Base-by-base conservation (phyloP, 768 basidiomycete species). In the Asterophora lycoperdoides region DNA sequence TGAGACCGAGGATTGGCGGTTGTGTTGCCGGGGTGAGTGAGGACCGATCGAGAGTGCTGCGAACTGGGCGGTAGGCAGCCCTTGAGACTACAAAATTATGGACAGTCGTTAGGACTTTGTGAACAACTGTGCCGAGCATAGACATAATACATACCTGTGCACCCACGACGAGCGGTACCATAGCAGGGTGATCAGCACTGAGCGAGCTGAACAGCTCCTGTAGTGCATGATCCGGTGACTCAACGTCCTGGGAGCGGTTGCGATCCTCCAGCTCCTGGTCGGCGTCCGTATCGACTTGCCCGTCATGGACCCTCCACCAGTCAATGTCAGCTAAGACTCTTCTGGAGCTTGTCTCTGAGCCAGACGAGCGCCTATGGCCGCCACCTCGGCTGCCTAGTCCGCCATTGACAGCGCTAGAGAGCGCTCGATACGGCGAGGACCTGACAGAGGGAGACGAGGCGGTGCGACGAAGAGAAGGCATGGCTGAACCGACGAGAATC, bases 291-390 rank as follows among this genome's bases (percentile, higher is more conserved):
- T 75, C 73, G 67, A 73, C 76, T 69, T 91, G 87, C 54, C 84
- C 83, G 52, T 83, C 86, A 54, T 77, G 70, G 56, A 90, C 87
- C 59, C 74, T 79, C 88, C 88, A 90, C 88, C 89, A 91, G 64
- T 89, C 88, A 60, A 91, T 84, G 71, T 91, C 89, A 29, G 86
- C 88, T 52, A 91, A 76, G 57, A 91, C 86, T 57, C 86, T 77
- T 62, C 89, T 77, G 55, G 65, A 72, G 56, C 63, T 65, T 30
- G 78, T 79, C 61, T 86, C 82, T 57, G 86, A 86, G 52, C 79
- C 84, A 17, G 82, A 81, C 10, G 84, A 78, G 51, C 87, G 81
- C 60, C 84, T 78, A 49, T 77, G 68, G 35, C 79, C 68, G 49
- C 73, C 68, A 18, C 69, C 68, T 28, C 71, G 66, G 45, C 60